Conservation (phyloP, 148 eudicot species). For the Rheum nobile region DNA sequence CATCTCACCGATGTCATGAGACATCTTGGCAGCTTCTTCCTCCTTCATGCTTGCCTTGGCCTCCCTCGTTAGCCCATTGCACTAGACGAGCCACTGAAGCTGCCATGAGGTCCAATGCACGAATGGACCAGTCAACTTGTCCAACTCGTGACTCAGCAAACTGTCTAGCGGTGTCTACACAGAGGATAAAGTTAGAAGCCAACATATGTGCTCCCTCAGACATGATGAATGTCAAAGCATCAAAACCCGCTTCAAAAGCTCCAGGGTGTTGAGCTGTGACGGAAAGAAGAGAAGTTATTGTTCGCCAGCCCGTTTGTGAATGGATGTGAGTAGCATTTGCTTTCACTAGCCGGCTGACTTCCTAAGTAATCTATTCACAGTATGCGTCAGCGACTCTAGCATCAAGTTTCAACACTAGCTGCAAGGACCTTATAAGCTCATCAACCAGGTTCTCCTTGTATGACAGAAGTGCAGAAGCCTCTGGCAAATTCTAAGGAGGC, state of each 20-base stretch:
- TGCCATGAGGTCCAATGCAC: conserved; percentile 60
- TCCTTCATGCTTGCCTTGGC: too few species aligned
- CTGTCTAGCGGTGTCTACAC: conserved; percentile 57
- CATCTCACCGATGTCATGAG: too few species aligned
- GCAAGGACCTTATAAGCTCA: too few species aligned
- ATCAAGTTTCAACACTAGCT: too few species aligned
- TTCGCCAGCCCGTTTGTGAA: conserved; percentile 74
- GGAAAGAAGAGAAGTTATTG: conserved; percentile 53
- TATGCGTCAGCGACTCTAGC: too few species aligned
- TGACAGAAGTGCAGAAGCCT: conserved; percentile 66
- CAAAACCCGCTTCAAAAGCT: conserved; percentile 73
- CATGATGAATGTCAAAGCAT: conserved; percentile 54
- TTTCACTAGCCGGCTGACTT: conserved; percentile 83
- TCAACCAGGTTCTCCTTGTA: too few species aligned
- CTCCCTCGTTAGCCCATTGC: too few species aligned
- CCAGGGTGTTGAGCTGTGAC: conserved; percentile 70
- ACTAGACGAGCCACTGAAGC: conserved; percentile 50
- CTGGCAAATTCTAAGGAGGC: conserved; percentile 73
- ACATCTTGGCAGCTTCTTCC: too few species aligned
- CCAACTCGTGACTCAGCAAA: conserved; percentile 78
- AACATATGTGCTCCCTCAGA: conserved; percentile 63
- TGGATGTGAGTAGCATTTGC: conserved; percentile 77
- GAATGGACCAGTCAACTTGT: conserved; percentile 48
- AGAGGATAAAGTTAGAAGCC: too few species aligned
- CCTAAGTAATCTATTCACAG: too few species aligned